Conservation (phyloP, 208 protist genomes). For the Leishmania mexicana region DNA sequence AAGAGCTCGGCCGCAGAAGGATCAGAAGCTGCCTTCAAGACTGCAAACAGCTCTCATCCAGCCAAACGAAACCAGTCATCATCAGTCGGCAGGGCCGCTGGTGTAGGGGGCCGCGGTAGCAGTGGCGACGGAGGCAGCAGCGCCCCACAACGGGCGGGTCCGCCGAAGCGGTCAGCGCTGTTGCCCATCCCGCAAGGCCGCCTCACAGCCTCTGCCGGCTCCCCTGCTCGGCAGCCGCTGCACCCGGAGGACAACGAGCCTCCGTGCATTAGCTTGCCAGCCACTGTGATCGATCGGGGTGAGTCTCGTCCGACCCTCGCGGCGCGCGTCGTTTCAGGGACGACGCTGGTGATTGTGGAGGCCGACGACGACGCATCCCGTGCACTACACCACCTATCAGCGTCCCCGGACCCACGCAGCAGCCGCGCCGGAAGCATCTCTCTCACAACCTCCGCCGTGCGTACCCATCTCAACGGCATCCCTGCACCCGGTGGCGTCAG, state of each 20-base stretch:
- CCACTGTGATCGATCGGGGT: slow-evolving; percentile 7
- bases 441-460: background rate
- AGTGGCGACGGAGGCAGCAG: background rate
- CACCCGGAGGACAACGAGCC: background rate
- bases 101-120: background rate
- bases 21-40: background rate
- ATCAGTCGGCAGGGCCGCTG: background rate
- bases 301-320: slow-evolving; percentile 15
- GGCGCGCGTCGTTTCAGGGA: background rate
- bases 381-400: background rate
- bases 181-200: slow-evolving; percentile 11
- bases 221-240: background rate
- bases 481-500: background rate
- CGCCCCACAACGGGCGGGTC: background rate
- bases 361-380: background rate
- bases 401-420: background rate
- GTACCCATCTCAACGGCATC: background rate
- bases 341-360: background rate
- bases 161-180: slow-evolving; percentile 16
- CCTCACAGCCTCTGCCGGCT: slow-evolving; percentile 21
- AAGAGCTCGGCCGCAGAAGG: background rate
- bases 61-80: background rate
- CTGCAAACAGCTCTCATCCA: background rate
- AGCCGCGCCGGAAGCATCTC: background rate
- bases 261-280: background rate